A percentile compares a stretch with the other conserved stretches of the same genome.
These are phyloP conservation scores for Taiwanofungus camphoratus DNA, from an alignment of 1,284 basidiomycete species.

Conservation along the genomic window DNA sequence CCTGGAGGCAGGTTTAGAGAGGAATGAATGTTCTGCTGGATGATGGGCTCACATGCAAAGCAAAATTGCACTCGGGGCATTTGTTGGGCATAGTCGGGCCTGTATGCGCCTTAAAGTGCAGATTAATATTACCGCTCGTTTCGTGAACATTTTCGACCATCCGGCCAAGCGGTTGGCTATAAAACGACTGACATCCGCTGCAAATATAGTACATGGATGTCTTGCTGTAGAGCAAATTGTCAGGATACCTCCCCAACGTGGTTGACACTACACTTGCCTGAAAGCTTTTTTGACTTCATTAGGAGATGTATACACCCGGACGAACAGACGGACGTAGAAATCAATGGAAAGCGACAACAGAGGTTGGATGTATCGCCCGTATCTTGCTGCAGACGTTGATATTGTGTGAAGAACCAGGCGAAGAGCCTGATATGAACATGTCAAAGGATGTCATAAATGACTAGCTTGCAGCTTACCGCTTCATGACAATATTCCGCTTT, in stretches of 20 bases:
- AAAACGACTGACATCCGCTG: slow-evolving; percentile 72
- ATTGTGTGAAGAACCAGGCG: slow-evolving; percentile 86
- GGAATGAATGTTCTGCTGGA: background rate
- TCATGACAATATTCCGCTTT: slow-evolving; percentile 95
- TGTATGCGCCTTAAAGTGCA: slow-evolving; percentile 65
- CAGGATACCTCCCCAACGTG: background rate
- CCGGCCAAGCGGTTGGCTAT: slow-evolving; percentile 76
- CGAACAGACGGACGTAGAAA: slow-evolving; percentile 94
- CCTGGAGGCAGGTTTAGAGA: slow-evolving; percentile 31
- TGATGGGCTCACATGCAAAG: slow-evolving; percentile 55
- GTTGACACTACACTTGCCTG: slow-evolving; percentile 61
- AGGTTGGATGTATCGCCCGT: slow-evolving; percentile 89
- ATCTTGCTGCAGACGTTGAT: slow-evolving; percentile 83
- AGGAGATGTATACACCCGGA: slow-evolving; percentile 72
- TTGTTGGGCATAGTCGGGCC: slow-evolving; percentile 65
- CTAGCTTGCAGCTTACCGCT: slow-evolving; percentile 46
- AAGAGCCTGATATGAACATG: slow-evolving; percentile 54
- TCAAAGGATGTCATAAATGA: background rate
- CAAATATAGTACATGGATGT: slow-evolving; percentile 83
- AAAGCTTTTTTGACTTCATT: slow-evolving; percentile 84
- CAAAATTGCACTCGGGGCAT: slow-evolving; percentile 81
- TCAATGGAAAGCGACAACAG: slow-evolving; percentile 94
- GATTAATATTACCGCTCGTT: slow-evolving; percentile 48
- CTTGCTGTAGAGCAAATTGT: slow-evolving; percentile 46
- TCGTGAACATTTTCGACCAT: slow-evolving; percentile 53